phyloP scores from a whole-genome alignment of 106 monocot genomes.

The Posidonia australis region DNA sequence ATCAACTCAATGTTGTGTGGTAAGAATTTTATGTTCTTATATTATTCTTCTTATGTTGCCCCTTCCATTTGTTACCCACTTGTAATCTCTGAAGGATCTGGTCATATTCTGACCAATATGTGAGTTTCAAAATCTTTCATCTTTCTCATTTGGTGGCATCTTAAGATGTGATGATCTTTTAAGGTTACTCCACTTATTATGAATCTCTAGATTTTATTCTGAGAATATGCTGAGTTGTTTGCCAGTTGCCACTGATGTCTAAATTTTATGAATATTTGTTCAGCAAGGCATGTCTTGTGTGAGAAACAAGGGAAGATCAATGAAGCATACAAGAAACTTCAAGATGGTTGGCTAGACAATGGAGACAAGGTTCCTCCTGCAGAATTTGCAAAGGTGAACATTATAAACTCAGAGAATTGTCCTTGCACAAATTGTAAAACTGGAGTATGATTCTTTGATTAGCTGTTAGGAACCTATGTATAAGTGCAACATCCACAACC shows the following conservation, averaged over 20 bases:
- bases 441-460: neutral
- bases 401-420: neutral
- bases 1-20: no score
- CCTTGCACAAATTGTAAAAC: neutral
- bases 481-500: no score
- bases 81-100: no score
- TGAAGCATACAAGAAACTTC: conserved; percentile 91
- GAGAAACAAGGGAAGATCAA: conserved; percentile 98
- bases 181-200: no score
- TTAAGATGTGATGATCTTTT: no score
- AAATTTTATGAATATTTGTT: conserved; percentile 7
- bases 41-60: no score
- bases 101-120: no score
- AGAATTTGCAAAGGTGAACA: conserved; percentile 82
- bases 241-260: neutral
- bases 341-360: conserved; percentile 92
- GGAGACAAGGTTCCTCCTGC: conserved; percentile 98
- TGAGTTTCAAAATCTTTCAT: no score
- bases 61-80: no score
- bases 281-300: conserved; percentile 92
- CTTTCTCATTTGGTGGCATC: no score
- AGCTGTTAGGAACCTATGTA: neutral
- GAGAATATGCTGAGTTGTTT: neutral
- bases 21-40: no score
- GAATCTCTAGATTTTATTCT: neutral